Percentiles rank a stretch among this genome's conserved stretches.
Conservation (phyloP, 1,284 basidiomycete species). For the Sporisorium iseilematis-ciliati region DNA sequence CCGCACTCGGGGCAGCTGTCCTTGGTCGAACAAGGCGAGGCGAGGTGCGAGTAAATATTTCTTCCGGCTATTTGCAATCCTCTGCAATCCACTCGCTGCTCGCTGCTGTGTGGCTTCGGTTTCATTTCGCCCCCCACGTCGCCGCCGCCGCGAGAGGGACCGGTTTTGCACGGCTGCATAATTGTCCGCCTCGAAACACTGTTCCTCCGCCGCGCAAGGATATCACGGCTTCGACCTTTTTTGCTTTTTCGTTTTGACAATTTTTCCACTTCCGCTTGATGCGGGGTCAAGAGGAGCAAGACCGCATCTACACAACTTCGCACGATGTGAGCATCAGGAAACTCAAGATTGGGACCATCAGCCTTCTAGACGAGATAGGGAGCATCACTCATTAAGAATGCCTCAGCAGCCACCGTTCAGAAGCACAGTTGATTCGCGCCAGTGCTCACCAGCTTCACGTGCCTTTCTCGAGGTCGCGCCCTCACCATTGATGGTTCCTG, state of each 20-base stretch:
- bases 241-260: neutral
- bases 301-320: neutral
- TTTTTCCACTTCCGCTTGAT: neutral
- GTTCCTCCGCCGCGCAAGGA: neutral
- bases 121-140: slow-evolving; percentile 7
- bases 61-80: slow-evolving; percentile 46
- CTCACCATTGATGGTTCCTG: too few species aligned
- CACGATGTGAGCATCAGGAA: too few species aligned
- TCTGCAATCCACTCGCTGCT: too few species aligned
- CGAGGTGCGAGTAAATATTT: slow-evolving; percentile 16
- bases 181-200: neutral
- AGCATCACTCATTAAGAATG: too few species aligned
- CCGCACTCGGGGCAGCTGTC: neutral
- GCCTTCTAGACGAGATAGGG: too few species aligned
- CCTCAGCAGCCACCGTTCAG: too few species aligned
- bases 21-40: neutral
- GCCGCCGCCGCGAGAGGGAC: neutral
- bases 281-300: neutral
- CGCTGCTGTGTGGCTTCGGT: neutral
- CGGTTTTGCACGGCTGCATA: slow-evolving; percentile 6
- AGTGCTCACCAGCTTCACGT: too few species aligned
- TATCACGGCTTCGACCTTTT: slow-evolving; percentile 5
- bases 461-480: too few species aligned
- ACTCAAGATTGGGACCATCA: too few species aligned
- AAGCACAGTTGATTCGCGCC: too few species aligned